Evolutionary conservation across 495 filamentous ascomycete species (phyloP), one percentile per base, ranked within the genome.

Genomic region (Neurospora sp.): DNA sequence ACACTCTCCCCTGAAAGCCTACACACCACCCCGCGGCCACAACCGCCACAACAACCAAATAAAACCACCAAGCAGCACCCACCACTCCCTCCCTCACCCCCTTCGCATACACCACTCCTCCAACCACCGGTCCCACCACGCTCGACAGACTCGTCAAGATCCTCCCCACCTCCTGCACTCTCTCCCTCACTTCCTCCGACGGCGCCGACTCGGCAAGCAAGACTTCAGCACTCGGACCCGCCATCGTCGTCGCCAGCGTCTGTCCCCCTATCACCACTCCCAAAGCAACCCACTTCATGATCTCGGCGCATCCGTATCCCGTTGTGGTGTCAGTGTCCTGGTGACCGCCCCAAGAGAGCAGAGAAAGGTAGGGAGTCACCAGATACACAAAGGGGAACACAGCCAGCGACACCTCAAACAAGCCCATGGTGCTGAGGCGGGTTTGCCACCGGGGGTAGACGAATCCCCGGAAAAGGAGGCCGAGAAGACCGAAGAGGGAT

Each of bases 211-310:
- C 92, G 18, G 90, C 93, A 0, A 94, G 83, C 1, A 94, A 80
- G 16, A 93, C 92, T 0, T 91, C 86, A 2, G 88, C 88, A 6
- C 87, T 88, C 0, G 92, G 92, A 1, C 92, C 83, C 3, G 89
- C 89, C 76, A 94, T 93, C 5, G 91, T 93, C 54, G 91, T 85
- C 1, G 90, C 92, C 20, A 89, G 80, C 35, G 93, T 91, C 78
- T 94, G 92, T 2, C 92, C 77, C 39, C 86, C 85, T 0, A 93
- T 83, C 0, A 94, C 87, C 3, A 85, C 40, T 0, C 87, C 87
- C 27, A 94, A 87, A 85, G 92, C 70, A 87, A 85, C 23, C 80
- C 70, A 75, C 78, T 86, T 59, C 71, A 73, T 23, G 0, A 31
- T 62, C 27, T 16, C 23, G 2, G 23, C 54, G 3, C 27, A 62